Base-by-base conservation (phyloP, 352 stramenopile genomes). In the Globisporangium cylindrosporum region DNA sequence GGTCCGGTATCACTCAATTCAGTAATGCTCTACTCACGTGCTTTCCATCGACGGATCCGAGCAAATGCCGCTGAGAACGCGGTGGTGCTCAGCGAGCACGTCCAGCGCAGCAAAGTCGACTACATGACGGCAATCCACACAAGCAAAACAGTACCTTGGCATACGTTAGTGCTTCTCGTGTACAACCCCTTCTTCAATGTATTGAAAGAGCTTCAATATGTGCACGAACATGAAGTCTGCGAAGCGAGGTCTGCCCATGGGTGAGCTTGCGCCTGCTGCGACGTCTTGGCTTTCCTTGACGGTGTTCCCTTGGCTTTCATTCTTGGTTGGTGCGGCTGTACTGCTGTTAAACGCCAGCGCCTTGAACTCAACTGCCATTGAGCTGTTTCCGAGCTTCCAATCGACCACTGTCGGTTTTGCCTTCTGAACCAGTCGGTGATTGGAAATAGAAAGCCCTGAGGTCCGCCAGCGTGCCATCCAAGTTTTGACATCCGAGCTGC, bases 11-110 rank as follows among this genome's bases (percentile, higher is more conserved):
- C 38, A 48, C 38, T 18, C 14, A 48, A 18, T 6, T 15, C 38
- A 48, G 38, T 32, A 32, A 32, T 15, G 38, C 6, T 59, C 1
- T 8, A 69, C 63, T 36, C n/a, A 69, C 64, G 54, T 1, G n/a
- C 15, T 56, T 12, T 22, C 14, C 15, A 10, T n/a, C n/a, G 60
- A 54, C 0, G 64, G 34, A 1, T 83, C 68, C 0, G 69, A 62
- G 34, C 77, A 89, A 46, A 90, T 89, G 2, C 70, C 73, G 62
- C 77, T 74, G 0, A 91, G 71, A 3, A 65, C 80, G 12, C 61
- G 59, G 29, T 91, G 71, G 25, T 90, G 83, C 6, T 73, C 71
- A 59, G 76, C 63, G 1, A 91, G 64, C 5, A 84, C 69, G 48
- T 77, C 49, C 9, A 91, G 61, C 9, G 76, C 70, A 4, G 63